A percentile compares a stretch with the other conserved stretches of the same genome.
phyloP scores from a whole-genome alignment of 495 filamentous ascomycete genomes.

The Podospora pseudopauciseta region DNA sequence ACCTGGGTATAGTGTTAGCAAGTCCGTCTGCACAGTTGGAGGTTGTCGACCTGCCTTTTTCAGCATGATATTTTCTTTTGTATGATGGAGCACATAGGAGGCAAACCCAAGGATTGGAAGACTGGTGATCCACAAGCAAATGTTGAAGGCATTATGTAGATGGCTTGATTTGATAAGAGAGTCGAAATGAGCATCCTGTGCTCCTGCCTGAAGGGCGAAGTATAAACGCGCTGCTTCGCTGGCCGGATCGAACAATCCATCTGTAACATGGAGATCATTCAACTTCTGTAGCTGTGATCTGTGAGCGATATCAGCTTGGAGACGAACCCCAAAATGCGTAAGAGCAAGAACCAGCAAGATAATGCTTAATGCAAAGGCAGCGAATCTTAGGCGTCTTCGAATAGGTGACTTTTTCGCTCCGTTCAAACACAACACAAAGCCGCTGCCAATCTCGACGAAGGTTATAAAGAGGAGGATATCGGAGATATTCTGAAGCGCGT shows the following conservation, averaged over 20 bases:
- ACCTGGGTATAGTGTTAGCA: constrained; percentile 9
- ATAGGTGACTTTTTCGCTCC: background rate
- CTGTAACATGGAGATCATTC: too few species aligned
- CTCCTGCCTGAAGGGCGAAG: background rate
- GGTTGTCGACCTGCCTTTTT: constrained; percentile 9
- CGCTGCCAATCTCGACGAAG: constrained; percentile 22
- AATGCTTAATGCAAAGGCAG: background rate
- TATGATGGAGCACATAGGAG: constrained; percentile 13
- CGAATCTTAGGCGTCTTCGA: constrained; percentile 11
- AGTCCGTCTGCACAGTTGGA: background rate
- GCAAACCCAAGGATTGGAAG: constrained; percentile 11
- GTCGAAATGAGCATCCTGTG: background rate
- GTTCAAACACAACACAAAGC: constrained; percentile 22
- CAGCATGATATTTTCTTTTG: constrained; percentile 8
- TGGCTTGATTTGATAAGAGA: background rate
- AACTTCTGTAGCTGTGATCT: too few species aligned
- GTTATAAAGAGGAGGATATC: constrained; percentile 22
- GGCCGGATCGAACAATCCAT: too few species aligned
- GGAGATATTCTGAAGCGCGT: constrained; percentile 16
- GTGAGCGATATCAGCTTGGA: background rate
- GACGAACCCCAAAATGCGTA: constrained; percentile 3
- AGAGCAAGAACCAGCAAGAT: constrained; percentile 18
- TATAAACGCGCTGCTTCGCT: background rate
- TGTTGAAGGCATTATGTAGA: background rate
- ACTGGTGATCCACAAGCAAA: constrained; percentile 23